Base-by-base conservation (phyloP, 371 early-diverging fungal species). In the Mucor lusitanicus region DNA sequence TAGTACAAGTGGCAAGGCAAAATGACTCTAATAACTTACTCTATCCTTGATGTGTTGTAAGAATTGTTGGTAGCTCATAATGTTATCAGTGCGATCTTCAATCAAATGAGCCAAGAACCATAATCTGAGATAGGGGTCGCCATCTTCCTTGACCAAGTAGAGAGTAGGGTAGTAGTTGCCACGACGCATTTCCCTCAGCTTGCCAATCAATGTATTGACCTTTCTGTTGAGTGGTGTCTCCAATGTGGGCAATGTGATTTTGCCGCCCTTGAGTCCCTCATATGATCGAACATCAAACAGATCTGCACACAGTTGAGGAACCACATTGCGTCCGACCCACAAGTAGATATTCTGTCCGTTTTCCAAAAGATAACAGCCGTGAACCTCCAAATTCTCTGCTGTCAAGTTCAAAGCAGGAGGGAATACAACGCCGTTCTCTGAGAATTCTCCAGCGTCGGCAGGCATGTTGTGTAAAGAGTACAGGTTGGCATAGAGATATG, bases 61-160 rank as follows among this genome's bases (percentile, higher is more conserved):
- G 72, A 83, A 96, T 77, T 97, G 95, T 65, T 93, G 89, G 75
- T 97, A 97, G 64, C 93, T 92, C 81, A 90, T 84, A 27, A 87
- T 78, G 55, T 84, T 86, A 39, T 95, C 92, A 12, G 19, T 55
- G 56, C 84, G 72, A 42, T 78, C 94, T 77, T 93, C 92, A 50
- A 92, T 71, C 65, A 94, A 71, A 59, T 86, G 86, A 59, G 83
- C 81, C 64, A 90, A 63, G 73, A 92, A 89, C 83, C 76, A 68
- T 76, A 79, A 71, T 21, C 92, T 81, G 55, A 91, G 57, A 11
- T 65, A 66, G 15, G 87, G 85, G 35, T 91, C 90, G n/a, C 87
- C 89, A 59, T 94, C 93, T 74, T 94, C 94, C 71, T 85, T 89
- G 30, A 92, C 86, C 44, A 94, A 75, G 64, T 81, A 86, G 33